Conservation (phyloP, 139 green algal genomes). For the Chlorella sp. region DNA sequence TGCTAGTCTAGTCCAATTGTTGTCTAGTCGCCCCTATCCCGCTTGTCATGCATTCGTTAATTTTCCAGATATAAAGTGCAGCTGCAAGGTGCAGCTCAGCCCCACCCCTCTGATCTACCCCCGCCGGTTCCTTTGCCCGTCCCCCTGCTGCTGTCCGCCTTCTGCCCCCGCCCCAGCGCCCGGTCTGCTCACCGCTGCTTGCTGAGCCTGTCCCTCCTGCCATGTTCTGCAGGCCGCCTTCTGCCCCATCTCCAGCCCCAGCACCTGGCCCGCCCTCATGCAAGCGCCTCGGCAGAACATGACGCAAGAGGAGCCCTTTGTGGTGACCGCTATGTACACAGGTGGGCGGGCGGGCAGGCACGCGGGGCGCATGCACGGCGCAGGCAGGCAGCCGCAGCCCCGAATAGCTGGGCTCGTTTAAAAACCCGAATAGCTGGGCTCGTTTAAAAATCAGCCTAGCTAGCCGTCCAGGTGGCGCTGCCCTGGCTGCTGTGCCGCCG, state of each 20-base stretch:
- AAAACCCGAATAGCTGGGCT: too few relatives aligned
- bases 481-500: too few relatives aligned
- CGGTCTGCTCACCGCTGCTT: too few relatives aligned
- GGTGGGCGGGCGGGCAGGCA: too few relatives aligned
- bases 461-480: too few relatives aligned
- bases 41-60: neutral
- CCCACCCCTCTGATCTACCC: too few relatives aligned
- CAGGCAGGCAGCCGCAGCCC: too few relatives aligned
- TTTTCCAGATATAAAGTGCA: neutral
- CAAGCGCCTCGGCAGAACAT: constrained; percentile 6
- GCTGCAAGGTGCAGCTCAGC: neutral
- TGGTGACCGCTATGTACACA: neutral
- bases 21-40: too few relatives aligned
- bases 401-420: too few relatives aligned
- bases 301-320: neutral
- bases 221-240: constrained; percentile 38
- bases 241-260: constrained; percentile 49
- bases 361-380: too few relatives aligned
- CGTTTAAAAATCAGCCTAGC: too few relatives aligned
- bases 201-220: neutral
- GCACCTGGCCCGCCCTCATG: constrained; percentile 63
- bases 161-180: neutral
- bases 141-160: constrained; percentile 14
- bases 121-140: neutral
- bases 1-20: too few relatives aligned